A percentile compares a stretch with the other conserved stretches of the same genome.
Conservation (phyloP, 73 alveolate species). For the Effrenium voratum region DNA sequence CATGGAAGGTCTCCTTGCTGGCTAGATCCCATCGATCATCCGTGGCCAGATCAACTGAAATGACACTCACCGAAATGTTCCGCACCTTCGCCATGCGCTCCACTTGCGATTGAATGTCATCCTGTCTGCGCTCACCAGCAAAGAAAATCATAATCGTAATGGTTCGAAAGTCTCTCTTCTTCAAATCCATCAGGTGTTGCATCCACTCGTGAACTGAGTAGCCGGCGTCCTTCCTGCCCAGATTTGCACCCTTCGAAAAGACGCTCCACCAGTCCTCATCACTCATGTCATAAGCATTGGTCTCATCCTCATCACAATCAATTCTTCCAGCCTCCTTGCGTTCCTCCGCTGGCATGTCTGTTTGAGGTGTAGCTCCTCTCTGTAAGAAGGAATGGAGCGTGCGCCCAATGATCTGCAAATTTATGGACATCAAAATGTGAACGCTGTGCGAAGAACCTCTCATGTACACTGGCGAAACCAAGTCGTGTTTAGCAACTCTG, state of each 20-base stretch:
- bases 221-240: neutral
- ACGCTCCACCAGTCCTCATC: too few relatives aligned
- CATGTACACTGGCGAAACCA: neutral
- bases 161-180: neutral
- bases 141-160: neutral
- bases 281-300: too few relatives aligned
- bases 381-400: too few relatives aligned
- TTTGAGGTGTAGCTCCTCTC: too few relatives aligned
- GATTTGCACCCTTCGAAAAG: too few relatives aligned
- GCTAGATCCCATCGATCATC: conserved; percentile 6
- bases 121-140: neutral
- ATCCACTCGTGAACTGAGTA: neutral
- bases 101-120: neutral
- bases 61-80: neutral
- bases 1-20: neutral
- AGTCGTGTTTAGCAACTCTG: neutral
- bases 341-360: too few relatives aligned
- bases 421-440: neutral
- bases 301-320: too few relatives aligned
- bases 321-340: too few relatives aligned
- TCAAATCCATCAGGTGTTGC: neutral
- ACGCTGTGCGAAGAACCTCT: neutral
- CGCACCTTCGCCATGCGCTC: neutral
- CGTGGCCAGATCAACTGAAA: neutral
- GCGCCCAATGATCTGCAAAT: conserved; percentile 16